Conservation (phyloP, 225 moss, liverwort and hornwort species). For the Straminergon stramineum region DNA sequence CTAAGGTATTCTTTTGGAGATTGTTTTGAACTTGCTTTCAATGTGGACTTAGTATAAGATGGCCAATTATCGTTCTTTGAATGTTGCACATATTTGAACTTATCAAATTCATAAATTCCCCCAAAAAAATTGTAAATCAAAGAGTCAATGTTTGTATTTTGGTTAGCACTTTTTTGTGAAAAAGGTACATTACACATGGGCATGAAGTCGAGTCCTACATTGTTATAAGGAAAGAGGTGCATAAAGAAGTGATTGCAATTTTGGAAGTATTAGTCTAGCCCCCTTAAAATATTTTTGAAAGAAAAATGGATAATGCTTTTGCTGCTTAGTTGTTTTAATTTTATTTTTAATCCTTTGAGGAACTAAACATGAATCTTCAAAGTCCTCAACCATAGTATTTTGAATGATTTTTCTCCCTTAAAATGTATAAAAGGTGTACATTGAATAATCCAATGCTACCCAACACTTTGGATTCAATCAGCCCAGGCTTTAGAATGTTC, state of each 20-base stretch:
- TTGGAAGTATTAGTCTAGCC: neutral
- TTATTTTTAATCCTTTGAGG: neutral
- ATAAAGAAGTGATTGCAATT: neutral
- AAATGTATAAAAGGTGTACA: neutral
- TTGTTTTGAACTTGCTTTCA: neutral
- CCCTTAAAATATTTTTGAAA: neutral
- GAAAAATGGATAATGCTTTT: neutral
- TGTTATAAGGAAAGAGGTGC: neutral
- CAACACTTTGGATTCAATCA: neutral
- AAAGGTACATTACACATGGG: neutral
- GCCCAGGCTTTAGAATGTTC: neutral
- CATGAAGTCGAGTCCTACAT: neutral
- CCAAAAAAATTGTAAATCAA: neutral
- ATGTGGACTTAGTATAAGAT: too few species aligned
- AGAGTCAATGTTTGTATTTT: neutral
- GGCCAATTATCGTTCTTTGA: accelerated
- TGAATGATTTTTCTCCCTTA: too few species aligned
- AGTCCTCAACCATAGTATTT: too few species aligned
- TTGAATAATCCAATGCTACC: neutral
- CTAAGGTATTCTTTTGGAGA: accelerated
- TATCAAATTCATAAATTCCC: neutral
- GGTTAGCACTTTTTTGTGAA: accelerated
- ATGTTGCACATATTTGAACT: neutral
- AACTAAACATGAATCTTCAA: neutral
- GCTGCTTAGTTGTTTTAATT: too few species aligned